Evolutionary conservation across 2,329 filamentous ascomycete genomes (phyloP), one percentile per base, ranked within the genome.

Genomic region (Aspergillus sp.): DNA sequence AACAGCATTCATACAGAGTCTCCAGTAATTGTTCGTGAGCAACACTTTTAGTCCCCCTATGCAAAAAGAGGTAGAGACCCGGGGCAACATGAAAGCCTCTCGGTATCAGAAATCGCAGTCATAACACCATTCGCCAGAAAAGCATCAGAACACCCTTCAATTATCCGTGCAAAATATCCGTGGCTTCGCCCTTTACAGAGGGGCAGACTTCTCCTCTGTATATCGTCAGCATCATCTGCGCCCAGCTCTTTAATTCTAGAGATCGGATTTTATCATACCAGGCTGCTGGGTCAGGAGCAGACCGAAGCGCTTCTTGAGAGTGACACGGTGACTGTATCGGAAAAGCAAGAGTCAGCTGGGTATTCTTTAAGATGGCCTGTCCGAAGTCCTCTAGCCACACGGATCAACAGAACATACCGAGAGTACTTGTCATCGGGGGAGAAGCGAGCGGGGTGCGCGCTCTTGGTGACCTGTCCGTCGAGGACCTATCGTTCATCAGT

Each of bases 371-470:
- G 44, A 45, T 9, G 14, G 34, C 36, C n/a, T 29, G 17, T 38
- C 49, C 52, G 3, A 9, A 20, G 53, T 41, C 31, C n/a, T 11
- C 38, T 40, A 13, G 13, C 25, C 7, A 10, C 32, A 50, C 20
- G 48, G 19, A 19, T 40, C 16, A 47, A 32, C 16, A 17, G 20
- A 10, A 61, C 75, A 47, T 71, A 85, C 82, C 84, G 80, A 68
- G 91, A 96, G 83, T 95, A 97, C 82, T 97, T 96, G 82, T 99
- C 94, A 77, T 99, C 94, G 59, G 94, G 94, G 44, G 91, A 96
- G 81, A 97, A 99, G 64, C 94, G 84, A 41, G 94, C 94, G 44
- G 94, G 93, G 78, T 97, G 93, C 52, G 94, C 94, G 49, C 89
- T 94, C 82, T 96, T 96, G 73, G 93, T 96, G 69, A 97, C 90